A percentile compares a stretch with the other conserved stretches of the same genome.
Conservation (phyloP, 1,139 yeast species). For the Scheffersomyces segobiensis region DNA sequence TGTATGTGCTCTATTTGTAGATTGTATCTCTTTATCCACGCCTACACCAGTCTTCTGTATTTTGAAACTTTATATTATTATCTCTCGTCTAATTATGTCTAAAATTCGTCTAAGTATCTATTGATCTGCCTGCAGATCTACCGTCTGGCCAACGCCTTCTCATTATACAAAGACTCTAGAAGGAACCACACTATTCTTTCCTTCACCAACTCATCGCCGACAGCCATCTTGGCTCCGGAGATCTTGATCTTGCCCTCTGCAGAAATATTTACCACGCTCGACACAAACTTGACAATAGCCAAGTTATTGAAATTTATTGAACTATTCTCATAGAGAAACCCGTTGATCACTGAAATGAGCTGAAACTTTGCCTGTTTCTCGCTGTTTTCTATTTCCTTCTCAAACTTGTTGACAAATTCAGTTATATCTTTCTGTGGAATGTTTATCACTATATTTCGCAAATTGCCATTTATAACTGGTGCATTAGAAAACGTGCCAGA, state of each 20-base stretch:
- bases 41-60: too few relatives aligned
- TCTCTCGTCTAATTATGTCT: too few relatives aligned
- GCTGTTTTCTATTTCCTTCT: neutral
- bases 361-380: neutral
- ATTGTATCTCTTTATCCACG: too few relatives aligned
- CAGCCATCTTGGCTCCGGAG: conserved; percentile 14
- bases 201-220: conserved; percentile 3
- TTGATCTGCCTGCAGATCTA: neutral
- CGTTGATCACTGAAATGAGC: conserved; percentile 10
- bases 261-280: conserved; percentile 20
- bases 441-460: conserved; percentile 24
- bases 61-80: too few relatives aligned
- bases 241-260: conserved; percentile 22
- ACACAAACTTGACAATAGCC: conserved; percentile 19
- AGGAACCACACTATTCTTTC: conserved; percentile 10
- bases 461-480: conserved; percentile 12
- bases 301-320: conserved; percentile 22
- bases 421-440: conserved; percentile 22
- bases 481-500: neutral
- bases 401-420: conserved; percentile 7
- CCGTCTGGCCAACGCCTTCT: neutral
- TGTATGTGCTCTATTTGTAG: too few relatives aligned
- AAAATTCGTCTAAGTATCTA: neutral
- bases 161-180: conserved; percentile 5
- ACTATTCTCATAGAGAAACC: conserved; percentile 19